Evolutionary conservation across 2,329 filamentous ascomycete species (phyloP).

Genomic region (Huntiella abstrusa): DNA sequence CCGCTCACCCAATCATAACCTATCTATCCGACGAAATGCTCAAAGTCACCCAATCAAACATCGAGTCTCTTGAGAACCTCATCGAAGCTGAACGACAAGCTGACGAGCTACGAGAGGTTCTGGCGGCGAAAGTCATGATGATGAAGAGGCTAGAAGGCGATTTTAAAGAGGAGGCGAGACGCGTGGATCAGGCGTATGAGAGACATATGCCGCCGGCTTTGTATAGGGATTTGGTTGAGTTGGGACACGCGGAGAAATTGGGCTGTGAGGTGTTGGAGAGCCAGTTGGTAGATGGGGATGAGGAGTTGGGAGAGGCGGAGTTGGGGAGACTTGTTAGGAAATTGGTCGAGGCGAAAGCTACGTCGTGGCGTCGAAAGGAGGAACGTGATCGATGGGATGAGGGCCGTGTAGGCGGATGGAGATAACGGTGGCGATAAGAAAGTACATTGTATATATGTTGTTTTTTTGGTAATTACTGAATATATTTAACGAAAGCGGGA

Average conservation of each 20-base stretch:
- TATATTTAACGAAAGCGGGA: background rate
- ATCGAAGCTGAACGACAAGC: too few species aligned
- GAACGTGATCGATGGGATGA: slow-evolving; percentile 91
- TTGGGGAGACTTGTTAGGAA: slow-evolving; percentile 58
- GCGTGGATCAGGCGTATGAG: slow-evolving; percentile 69
- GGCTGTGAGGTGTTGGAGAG: slow-evolving; percentile 74
- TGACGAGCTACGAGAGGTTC: too few species aligned
- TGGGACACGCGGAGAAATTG: slow-evolving; percentile 63
- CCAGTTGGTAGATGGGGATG: slow-evolving; percentile 59
- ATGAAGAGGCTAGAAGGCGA: slow-evolving; percentile 79
- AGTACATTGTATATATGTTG: background rate
- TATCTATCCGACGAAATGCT: too few species aligned
- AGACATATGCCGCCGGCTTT: slow-evolving; percentile 75
- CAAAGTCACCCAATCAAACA: too few species aligned
- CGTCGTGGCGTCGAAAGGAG: slow-evolving; percentile 66
- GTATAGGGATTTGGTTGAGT: slow-evolving; percentile 62
- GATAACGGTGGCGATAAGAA: slow-evolving; percentile 28
- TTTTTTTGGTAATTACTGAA: slow-evolving; percentile 2
- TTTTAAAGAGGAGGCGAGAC: slow-evolving; percentile 73
- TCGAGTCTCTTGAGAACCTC: too few species aligned
- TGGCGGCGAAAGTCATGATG: slow-evolving; percentile 41
- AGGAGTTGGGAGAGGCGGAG: slow-evolving; percentile 33
- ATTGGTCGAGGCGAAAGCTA: slow-evolving; percentile 61
- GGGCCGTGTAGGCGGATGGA: slow-evolving; percentile 84
- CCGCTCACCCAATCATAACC: too few species aligned